Percentiles rank a stretch among this genome's conserved stretches.
phyloP scores from a whole-genome alignment of 2,329 filamentous ascomycete genomes.

The Aspergillus caelatus region DNA sequence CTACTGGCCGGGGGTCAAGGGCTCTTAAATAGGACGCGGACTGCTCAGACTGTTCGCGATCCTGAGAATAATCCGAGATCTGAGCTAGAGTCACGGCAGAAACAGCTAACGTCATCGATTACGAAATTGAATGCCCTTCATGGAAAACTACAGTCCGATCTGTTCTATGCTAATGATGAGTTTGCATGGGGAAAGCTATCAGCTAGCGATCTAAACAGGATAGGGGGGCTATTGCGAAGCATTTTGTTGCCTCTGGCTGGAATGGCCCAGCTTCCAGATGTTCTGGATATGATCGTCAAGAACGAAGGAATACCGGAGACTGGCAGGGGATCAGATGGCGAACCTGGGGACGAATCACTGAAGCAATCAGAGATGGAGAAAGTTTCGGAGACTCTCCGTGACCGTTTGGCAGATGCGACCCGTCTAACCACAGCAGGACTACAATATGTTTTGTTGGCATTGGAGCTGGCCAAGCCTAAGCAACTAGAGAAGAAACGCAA shows the following conservation, averaged over 20 bases:
- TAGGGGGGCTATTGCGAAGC: constrained; percentile 61
- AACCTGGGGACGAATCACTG: constrained; percentile 12
- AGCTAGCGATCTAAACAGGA: constrained; percentile 64
- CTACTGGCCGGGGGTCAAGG: constrained; percentile 14
- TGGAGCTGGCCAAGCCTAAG: constrained; percentile 46
- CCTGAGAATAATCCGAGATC: constrained; percentile 10
- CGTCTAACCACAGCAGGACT: constrained; percentile 63
- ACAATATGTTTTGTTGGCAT: constrained; percentile 59
- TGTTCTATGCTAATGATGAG: constrained; percentile 73
- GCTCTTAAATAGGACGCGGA: constrained; percentile 23
- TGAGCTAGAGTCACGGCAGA: constrained; percentile 22
- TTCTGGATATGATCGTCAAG: constrained; percentile 53
- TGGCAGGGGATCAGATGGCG: constrained; percentile 1
- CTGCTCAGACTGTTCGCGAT: constrained; percentile 18
- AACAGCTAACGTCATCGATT: constrained; percentile 36
- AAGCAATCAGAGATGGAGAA: constrained; percentile 26
- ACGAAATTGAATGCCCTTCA: constrained; percentile 57
- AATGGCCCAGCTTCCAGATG: constrained; percentile 69
- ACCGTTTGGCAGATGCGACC: constrained; percentile 62
- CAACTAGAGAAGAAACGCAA: constrained; percentile 31
- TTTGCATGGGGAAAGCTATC: constrained; percentile 70
- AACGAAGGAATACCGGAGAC: constrained; percentile 22
- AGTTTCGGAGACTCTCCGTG: constrained; percentile 29
- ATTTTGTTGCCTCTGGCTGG: constrained; percentile 68
- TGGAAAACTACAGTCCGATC: constrained; percentile 66